Conservation (phyloP, 495 filamentous ascomycete species). For the Neurospora africana region DNA sequence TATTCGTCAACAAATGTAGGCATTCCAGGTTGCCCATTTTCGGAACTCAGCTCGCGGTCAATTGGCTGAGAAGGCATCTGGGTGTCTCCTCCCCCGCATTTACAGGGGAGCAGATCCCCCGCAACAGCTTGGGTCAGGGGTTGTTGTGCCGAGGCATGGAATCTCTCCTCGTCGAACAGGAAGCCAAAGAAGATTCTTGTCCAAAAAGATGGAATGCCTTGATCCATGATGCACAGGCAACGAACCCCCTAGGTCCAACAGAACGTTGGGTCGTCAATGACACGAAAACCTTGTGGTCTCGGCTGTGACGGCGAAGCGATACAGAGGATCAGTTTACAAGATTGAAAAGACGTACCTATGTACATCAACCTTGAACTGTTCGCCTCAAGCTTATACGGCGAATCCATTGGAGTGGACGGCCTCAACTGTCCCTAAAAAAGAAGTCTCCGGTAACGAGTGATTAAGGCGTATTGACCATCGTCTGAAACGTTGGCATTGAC, state of each 20-base stretch:
- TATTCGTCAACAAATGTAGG: neutral
- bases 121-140: neutral
- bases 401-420: neutral
- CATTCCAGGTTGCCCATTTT: neutral
- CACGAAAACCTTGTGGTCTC: neutral
- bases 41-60: neutral
- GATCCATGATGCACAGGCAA: neutral
- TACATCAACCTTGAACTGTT: neutral
- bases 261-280: neutral
- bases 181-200: neutral
- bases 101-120: conserved; percentile 10
- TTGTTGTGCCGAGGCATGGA: conserved; percentile 8
- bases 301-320: neutral
- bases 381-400: neutral
- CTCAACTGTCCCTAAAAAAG: neutral
- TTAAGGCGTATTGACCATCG: neutral
- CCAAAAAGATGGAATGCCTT: neutral
- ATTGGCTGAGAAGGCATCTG: conserved; percentile 2
- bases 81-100: conserved; percentile 9
- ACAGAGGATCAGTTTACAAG: neutral
- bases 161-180: neutral
- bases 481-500: neutral
- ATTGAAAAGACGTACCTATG: neutral
- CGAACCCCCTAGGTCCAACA: neutral
- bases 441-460: neutral